phyloP scores from a whole-genome alignment of 306 rosid species.

The Medicago ruthenica region DNA sequence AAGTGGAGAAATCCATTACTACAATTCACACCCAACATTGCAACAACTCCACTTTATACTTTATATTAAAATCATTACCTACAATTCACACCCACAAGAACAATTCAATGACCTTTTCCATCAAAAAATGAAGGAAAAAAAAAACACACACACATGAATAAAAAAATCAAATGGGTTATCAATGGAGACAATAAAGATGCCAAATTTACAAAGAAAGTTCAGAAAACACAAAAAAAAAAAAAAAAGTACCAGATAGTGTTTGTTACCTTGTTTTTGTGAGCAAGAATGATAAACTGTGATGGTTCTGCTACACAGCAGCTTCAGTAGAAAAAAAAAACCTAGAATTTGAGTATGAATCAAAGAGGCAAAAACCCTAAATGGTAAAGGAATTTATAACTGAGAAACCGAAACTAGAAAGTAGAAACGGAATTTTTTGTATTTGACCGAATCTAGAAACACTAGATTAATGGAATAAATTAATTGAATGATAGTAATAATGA shows the following conservation, averaged over 20 bases:
- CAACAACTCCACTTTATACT: conserved; percentile 62
- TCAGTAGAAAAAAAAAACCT: conserved; percentile 17
- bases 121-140: conserved; percentile 1
- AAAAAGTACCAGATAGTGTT: conserved; percentile 26
- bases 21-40: conserved; percentile 74
- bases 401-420: too few relatives aligned
- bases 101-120: conserved; percentile 74
- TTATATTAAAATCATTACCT: conserved; percentile 31
- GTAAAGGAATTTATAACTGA: too few relatives aligned
- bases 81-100: conserved; percentile 55
- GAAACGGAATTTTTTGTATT: too few relatives aligned
- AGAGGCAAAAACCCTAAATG: too few relatives aligned
- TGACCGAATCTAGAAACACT: too few relatives aligned
- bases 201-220: conserved; percentile 40
- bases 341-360: conserved; percentile 30
- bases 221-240: conserved; percentile 47
- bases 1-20: conserved; percentile 66
- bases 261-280: conserved; percentile 42
- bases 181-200: conserved; percentile 29
- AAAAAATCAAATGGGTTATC: conserved; percentile 32
- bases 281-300: conserved; percentile 33
- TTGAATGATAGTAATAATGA: too few relatives aligned
- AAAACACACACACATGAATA: conserved; percentile 1
- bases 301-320: conserved; percentile 16
- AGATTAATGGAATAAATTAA: too few relatives aligned